Percentiles rank a stretch among this genome's conserved stretches.
Conservation (phyloP, 2,329 filamentous ascomycete species). For the Chaetomium sp. region DNA sequence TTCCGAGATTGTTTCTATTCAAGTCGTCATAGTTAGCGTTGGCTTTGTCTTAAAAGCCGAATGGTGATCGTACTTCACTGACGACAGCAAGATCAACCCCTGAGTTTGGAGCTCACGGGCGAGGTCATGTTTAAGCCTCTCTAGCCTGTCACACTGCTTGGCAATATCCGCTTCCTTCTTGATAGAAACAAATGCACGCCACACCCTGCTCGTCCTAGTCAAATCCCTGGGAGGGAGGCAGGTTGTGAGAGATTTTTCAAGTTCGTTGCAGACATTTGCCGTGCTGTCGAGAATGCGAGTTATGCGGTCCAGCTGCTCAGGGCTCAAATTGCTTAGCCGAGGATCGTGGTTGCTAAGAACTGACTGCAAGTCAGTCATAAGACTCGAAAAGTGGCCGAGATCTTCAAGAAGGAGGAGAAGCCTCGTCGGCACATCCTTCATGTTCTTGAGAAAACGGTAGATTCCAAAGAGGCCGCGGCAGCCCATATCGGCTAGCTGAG, state of each 20-base stretch:
- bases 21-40: too few species aligned
- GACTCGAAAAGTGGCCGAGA: neutral
- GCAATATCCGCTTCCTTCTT: slow-evolving; percentile 1
- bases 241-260: neutral
- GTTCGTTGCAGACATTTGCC: neutral
- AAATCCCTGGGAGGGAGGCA: neutral
- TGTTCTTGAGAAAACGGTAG: slow-evolving; percentile 3
- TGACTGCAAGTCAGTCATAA: neutral
- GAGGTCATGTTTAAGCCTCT: slow-evolving; percentile 6
- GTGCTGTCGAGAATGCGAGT: neutral
- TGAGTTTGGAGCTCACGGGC: neutral
- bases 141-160: slow-evolving; percentile 1
- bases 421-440: slow-evolving; percentile 2
- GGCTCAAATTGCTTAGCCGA: neutral
- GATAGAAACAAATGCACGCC: slow-evolving; percentile 1
- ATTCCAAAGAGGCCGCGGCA: neutral
- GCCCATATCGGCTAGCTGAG: slow-evolving; percentile 1
- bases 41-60: neutral
- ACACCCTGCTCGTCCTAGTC: neutral
- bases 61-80: neutral
- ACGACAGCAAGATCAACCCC: neutral
- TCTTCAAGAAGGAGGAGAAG: neutral
- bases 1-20: too few species aligned
- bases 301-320: neutral
- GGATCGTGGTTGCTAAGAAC: neutral